These are phyloP conservation scores for Prunus kanzakura DNA, from an alignment of 306 rosid genomes.

Conservation along the genomic window DNA sequence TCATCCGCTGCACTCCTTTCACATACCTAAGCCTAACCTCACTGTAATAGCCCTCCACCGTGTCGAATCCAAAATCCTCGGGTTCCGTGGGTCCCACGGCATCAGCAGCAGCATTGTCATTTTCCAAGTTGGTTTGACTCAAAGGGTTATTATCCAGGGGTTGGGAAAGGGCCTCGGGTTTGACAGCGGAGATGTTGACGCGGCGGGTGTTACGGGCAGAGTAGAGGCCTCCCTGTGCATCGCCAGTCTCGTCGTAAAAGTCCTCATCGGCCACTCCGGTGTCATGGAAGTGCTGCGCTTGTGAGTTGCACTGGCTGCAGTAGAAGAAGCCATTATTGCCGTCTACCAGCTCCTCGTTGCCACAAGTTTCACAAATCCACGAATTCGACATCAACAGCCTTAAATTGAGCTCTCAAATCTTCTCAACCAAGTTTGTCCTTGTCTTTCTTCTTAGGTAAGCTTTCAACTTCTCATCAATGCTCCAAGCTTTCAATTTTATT, in stretches of 20 bases:
- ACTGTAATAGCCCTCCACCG: constrained; percentile 47
- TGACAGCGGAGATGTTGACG: constrained; percentile 17
- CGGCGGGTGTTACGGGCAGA: constrained; percentile 47
- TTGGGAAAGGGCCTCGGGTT: constrained; percentile 55
- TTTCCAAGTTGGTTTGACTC: constrained; percentile 27
- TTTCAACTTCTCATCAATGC: too few relatives aligned
- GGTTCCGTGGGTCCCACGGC: constrained; percentile 44
- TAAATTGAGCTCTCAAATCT: too few relatives aligned
- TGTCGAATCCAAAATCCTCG: constrained; percentile 43
- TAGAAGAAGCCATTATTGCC: constrained; percentile 69
- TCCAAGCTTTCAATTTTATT: too few relatives aligned
- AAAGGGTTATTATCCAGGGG: constrained; percentile 3
- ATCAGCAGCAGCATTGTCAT: constrained; percentile 14
- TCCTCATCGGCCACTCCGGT: constrained; percentile 67
- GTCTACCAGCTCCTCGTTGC: constrained; percentile 36
- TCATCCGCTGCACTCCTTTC: constrained; percentile 71
- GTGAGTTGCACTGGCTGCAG: constrained; percentile 57
- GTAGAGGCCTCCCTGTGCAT: constrained; percentile 46
- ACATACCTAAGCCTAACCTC: constrained; percentile 68
- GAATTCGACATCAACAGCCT: neutral
- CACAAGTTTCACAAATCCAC: constrained; percentile 53
- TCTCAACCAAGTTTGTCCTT: too few relatives aligned
- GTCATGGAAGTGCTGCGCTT: constrained; percentile 51
- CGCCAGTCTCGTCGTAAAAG: constrained; percentile 31
- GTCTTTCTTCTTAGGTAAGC: too few relatives aligned